Conservation (phyloP, 805 yeast genomes). For the Metschnikowia picachoensis region DNA sequence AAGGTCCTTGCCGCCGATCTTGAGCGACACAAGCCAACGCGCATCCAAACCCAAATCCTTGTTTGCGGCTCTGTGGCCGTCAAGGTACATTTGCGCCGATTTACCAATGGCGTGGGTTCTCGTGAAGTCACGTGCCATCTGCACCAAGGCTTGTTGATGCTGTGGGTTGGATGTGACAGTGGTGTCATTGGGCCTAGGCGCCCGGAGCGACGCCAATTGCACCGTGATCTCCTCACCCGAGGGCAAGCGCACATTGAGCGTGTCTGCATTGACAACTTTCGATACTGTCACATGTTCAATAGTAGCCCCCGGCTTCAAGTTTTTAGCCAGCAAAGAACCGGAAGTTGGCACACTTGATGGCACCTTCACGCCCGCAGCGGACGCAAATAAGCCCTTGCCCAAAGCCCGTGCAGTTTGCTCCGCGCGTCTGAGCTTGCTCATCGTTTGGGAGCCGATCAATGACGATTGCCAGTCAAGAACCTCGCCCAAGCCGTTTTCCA, state of each 20-base stretch:
- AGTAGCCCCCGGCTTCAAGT: constrained; percentile 44
- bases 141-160: constrained; percentile 49
- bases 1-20: constrained; percentile 46
- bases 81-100: constrained; percentile 55
- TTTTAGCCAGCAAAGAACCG: constrained; percentile 10
- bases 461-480: constrained; percentile 79
- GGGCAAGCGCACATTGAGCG: constrained; percentile 50
- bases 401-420: constrained; percentile 60
- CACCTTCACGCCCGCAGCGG: constrained; percentile 37
- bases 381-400: constrained; percentile 49
- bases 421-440: constrained; percentile 59
- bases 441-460: constrained; percentile 58
- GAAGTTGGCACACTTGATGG: constrained; percentile 11
- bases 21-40: constrained; percentile 61
- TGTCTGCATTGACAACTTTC: constrained; percentile 65
- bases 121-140: constrained; percentile 69
- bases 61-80: constrained; percentile 59
- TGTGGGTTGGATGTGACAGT: constrained; percentile 34
- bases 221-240: constrained; percentile 57
- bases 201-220: constrained; percentile 72
- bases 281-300: constrained; percentile 51
- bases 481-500: constrained; percentile 68
- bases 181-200: constrained; percentile 64
- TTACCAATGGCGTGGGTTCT: constrained; percentile 70
- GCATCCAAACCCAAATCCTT: constrained; percentile 56